These are phyloP conservation scores for Salvia rosmarinus DNA, from an alignment of 257 asterid species.

Conservation along the genomic window DNA sequence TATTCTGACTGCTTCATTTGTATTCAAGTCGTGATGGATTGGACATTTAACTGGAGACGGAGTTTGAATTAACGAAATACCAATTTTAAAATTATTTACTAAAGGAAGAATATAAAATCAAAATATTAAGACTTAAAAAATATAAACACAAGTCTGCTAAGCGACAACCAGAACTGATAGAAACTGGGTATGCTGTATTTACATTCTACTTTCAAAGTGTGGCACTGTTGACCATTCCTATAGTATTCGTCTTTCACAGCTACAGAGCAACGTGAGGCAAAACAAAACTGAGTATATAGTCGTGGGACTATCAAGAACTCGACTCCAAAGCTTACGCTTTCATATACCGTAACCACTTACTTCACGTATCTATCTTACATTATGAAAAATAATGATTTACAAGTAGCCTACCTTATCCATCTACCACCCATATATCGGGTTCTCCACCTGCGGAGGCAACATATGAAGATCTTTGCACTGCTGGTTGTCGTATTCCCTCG, in stretches of 20 bases:
- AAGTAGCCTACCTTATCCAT: conserved; percentile 37
- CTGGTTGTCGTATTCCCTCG: conserved; percentile 74
- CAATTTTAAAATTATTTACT: too few relatives aligned
- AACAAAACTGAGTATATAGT: conserved; percentile 28
- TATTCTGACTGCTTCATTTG: too few relatives aligned
- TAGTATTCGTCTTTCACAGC: conserved; percentile 2
- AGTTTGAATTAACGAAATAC: too few relatives aligned
- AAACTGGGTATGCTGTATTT: conserved; percentile 25
- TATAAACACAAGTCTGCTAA: too few relatives aligned
- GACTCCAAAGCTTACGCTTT: conserved; percentile 27
- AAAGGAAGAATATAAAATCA: too few relatives aligned
- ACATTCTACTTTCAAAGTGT: conserved; percentile 36
- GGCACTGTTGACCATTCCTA: conserved; percentile 7
- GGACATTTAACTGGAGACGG: too few relatives aligned
- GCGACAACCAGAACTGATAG: neutral
- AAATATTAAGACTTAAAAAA: too few relatives aligned
- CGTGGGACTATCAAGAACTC: neutral
- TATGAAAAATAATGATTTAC: conserved; percentile 43
- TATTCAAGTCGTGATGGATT: too few relatives aligned
- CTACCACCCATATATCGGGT: conserved; percentile 96
- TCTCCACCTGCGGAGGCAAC: conserved; percentile 84
- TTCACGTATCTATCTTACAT: conserved; percentile 34
- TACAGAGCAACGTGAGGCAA: neutral
- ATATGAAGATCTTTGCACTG: conserved; percentile 81
- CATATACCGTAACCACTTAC: conserved; percentile 9